A percentile compares a stretch with the other conserved stretches of the same genome.
Conservation (phyloP, 1,284 basidiomycete species). For the Malassezia dermatis region DNA sequence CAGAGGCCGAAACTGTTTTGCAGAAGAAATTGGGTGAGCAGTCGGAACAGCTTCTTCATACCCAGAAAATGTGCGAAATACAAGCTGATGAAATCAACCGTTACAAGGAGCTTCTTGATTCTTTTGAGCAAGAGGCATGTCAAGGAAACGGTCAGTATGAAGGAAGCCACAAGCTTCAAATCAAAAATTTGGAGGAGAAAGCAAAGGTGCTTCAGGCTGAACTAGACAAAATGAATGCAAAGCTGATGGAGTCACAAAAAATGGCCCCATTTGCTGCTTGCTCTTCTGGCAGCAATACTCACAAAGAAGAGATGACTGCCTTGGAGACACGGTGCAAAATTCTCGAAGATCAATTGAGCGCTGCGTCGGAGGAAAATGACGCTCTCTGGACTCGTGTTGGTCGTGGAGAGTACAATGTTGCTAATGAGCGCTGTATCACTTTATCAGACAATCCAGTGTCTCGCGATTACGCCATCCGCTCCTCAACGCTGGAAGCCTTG, state of each 20-base stretch:
- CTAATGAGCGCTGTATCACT: constrained; percentile 60
- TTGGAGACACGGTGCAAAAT: constrained; percentile 25
- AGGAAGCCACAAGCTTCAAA: constrained; percentile 33
- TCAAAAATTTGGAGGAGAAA: constrained; percentile 32
- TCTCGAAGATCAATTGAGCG: constrained; percentile 53
- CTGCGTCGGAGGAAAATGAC: constrained; percentile 62
- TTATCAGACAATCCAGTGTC: constrained; percentile 65
- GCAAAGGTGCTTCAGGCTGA: constrained; percentile 7
- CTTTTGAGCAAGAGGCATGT: constrained; percentile 32
- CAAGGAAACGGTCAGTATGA: constrained; percentile 27
- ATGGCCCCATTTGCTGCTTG: neutral
- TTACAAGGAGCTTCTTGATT: constrained; percentile 24
- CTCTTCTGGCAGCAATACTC: neutral
- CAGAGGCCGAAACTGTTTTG: constrained; percentile 24
- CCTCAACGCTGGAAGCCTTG: constrained; percentile 60
- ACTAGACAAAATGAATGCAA: neutral
- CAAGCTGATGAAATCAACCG: constrained; percentile 24
- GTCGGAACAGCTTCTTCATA: constrained; percentile 21
- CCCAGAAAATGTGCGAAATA: constrained; percentile 9
- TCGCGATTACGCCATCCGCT: constrained; percentile 61
- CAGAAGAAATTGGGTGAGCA: constrained; percentile 30
- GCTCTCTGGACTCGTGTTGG: constrained; percentile 54
- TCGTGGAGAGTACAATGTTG: constrained; percentile 66
- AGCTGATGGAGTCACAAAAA: neutral
- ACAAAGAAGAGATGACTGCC: neutral